Conservation (phyloP, 1,284 basidiomycete species). For the Pterulicium gracile region DNA sequence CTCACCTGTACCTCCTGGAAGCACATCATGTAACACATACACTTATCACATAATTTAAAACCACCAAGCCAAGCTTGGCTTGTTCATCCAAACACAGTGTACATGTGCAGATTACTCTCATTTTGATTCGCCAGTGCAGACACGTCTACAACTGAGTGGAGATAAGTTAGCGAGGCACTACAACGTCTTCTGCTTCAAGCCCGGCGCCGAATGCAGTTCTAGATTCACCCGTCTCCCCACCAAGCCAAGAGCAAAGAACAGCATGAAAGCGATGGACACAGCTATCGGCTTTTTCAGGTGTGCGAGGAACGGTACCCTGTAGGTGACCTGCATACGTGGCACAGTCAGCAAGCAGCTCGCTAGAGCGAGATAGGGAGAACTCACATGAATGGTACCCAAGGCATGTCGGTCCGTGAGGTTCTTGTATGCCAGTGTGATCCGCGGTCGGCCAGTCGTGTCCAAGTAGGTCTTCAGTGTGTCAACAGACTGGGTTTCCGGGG, state of each 20-base stretch:
- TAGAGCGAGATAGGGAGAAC: conserved; percentile 21
- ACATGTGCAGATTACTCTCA: too few species aligned
- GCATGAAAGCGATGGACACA: conserved; percentile 57
- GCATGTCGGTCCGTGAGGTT: conserved; percentile 74
- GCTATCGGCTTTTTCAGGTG: conserved; percentile 78
- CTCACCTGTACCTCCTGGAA: too few species aligned
- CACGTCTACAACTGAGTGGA: neutral
- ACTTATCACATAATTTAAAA: too few species aligned
- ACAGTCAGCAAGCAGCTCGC: conserved; percentile 8
- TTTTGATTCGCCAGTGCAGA: too few species aligned
- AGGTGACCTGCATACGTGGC: conserved; percentile 55
- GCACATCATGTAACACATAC: too few species aligned
- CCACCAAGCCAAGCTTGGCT: too few species aligned
- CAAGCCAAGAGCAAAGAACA: conserved; percentile 52
- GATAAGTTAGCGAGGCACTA: conserved; percentile 3
- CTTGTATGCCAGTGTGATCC: conserved; percentile 64
- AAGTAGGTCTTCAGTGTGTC: conserved; percentile 80
- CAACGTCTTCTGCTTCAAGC: conserved; percentile 17
- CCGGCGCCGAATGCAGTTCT: conserved; percentile 44
- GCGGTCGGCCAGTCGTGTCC: conserved; percentile 86
- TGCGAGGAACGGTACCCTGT: conserved; percentile 67
- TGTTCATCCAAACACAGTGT: too few species aligned
- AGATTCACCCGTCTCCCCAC: conserved; percentile 55
- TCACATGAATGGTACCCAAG: conserved; percentile 53
- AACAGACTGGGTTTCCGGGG: conserved; percentile 47